phyloP scores from a whole-genome alignment of 192 early-diverging fungal genomes.

The Entomortierella lignicola region DNA sequence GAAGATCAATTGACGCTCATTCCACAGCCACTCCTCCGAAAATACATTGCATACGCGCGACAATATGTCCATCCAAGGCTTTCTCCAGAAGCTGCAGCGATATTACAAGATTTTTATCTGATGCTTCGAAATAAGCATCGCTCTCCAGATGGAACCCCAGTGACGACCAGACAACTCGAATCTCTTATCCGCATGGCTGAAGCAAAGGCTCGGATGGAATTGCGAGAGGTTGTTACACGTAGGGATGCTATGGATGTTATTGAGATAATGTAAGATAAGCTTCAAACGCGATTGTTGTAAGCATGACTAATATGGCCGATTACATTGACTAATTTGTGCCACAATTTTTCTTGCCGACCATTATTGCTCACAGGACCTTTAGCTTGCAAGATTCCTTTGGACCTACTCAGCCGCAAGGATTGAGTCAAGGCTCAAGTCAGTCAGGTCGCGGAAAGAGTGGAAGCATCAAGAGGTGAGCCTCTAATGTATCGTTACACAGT shows the following conservation, averaged over 20 bases:
- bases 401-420: not conserved
- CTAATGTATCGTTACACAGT: no score
- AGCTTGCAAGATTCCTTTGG: slow-evolving; percentile 28
- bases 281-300: not conserved
- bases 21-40: slow-evolving; percentile 74
- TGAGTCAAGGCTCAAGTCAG: slow-evolving; percentile 8
- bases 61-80: slow-evolving; percentile 81
- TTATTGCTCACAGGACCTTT: slow-evolving; percentile 23
- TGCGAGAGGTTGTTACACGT: slow-evolving; percentile 77
- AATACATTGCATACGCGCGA: slow-evolving; percentile 89
- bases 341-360: slow-evolving; percentile 10
- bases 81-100: slow-evolving; percentile 65
- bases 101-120: slow-evolving; percentile 79
- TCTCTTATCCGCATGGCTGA: slow-evolving; percentile 81
- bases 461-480: slow-evolving; percentile 24
- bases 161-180: slow-evolving; percentile 87
- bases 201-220: slow-evolving; percentile 81
- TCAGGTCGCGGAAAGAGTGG: slow-evolving; percentile 27
- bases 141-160: slow-evolving; percentile 74
- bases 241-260: slow-evolving; percentile 82
- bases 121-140: slow-evolving; percentile 73
- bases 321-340: slow-evolving; percentile 16
- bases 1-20: slow-evolving; percentile 71
- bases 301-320: slow-evolving; percentile 41
- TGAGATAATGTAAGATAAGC: slow-evolving; percentile 77